A percentile compares a stretch with the other conserved stretches of the same genome.
Conservation (phyloP, 2,329 filamentous ascomycete genomes). For the Colletotrichum caudatum region DNA sequence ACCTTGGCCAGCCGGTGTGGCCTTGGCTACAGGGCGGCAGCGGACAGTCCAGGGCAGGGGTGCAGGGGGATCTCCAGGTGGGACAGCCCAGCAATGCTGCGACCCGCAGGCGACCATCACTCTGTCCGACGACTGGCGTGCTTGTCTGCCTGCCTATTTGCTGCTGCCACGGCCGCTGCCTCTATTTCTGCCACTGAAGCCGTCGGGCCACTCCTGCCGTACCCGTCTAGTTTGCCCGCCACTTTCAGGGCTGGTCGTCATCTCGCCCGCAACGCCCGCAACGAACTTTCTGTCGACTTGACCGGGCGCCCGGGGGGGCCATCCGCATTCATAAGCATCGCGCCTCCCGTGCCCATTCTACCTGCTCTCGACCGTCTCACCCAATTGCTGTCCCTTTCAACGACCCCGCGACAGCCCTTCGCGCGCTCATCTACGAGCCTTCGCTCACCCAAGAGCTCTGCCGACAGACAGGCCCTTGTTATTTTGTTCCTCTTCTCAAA, state of each 20-base stretch:
- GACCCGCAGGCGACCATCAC: neutral
- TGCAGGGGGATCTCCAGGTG: constrained; percentile 15
- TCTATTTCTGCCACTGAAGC: constrained; percentile 22
- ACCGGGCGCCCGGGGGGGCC: constrained; percentile 10
- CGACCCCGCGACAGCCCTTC: constrained; percentile 26
- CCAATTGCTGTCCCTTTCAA: constrained; percentile 29
- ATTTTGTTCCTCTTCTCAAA: neutral
- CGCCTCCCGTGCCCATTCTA: constrained; percentile 26
- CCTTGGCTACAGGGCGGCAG: constrained; percentile 19
- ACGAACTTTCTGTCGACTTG: constrained; percentile 33
- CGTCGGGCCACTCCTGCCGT: constrained; percentile 24
- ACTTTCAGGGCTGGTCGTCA: constrained; percentile 38
- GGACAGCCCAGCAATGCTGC: constrained; percentile 33
- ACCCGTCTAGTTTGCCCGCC: constrained; percentile 39
- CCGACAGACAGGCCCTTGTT: constrained; percentile 24
- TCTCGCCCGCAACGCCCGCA: constrained; percentile 41
- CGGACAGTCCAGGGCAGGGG: constrained; percentile 10
- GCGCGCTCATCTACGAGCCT: constrained; percentile 29
- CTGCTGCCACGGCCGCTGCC: constrained; percentile 7
- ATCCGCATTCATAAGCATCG: constrained; percentile 42
- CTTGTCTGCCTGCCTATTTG: neutral
- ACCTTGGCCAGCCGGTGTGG: constrained; percentile 28
- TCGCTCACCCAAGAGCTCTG: constrained; percentile 33
- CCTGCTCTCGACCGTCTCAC: neutral
- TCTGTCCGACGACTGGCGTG: neutral